phyloP scores from a whole-genome alignment of 768 basidiomycete genomes.

The Udeniomyces megalosporus region DNA sequence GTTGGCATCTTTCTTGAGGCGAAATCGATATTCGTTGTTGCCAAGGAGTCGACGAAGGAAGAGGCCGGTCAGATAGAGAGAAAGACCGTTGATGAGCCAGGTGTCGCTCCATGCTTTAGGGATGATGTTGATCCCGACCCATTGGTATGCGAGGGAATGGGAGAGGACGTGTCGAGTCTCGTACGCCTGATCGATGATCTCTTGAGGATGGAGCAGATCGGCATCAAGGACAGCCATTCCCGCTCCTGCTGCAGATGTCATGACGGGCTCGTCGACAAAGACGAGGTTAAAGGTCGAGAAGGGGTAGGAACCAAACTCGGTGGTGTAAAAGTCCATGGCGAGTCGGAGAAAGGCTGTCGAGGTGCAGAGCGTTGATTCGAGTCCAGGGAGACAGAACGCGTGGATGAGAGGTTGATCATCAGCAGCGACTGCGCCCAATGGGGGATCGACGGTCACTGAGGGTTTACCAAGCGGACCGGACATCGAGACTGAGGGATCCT shows the following conservation, averaged over 20 bases:
- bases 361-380: constrained; percentile 50
- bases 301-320: constrained; percentile 89
- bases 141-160: constrained; percentile 84
- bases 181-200: constrained; percentile 81
- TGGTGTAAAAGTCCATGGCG: constrained; percentile 81
- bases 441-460: constrained; percentile 29
- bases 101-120: constrained; percentile 83
- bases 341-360: constrained; percentile 63
- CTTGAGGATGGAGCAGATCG: constrained; percentile 71
- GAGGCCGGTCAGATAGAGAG: constrained; percentile 73
- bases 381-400: constrained; percentile 82
- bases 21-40: constrained; percentile 91
- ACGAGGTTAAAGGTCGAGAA: constrained; percentile 82
- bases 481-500: not conserved
- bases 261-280: constrained; percentile 76
- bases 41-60: constrained; percentile 77
- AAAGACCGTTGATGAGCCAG: constrained; percentile 92
- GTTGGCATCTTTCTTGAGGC: constrained; percentile 90
- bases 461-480: constrained; percentile 39
- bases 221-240: constrained; percentile 61
- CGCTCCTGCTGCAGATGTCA: constrained; percentile 67
- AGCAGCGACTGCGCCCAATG: constrained; percentile 12
- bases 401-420: constrained; percentile 41
- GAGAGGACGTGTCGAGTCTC: constrained; percentile 73
- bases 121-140: constrained; percentile 91